Percentiles rank a stretch among this genome's conserved stretches.
Evolutionary conservation across 2,329 filamentous ascomycete species (phyloP).

Genomic region (Alternaria sp.): DNA sequence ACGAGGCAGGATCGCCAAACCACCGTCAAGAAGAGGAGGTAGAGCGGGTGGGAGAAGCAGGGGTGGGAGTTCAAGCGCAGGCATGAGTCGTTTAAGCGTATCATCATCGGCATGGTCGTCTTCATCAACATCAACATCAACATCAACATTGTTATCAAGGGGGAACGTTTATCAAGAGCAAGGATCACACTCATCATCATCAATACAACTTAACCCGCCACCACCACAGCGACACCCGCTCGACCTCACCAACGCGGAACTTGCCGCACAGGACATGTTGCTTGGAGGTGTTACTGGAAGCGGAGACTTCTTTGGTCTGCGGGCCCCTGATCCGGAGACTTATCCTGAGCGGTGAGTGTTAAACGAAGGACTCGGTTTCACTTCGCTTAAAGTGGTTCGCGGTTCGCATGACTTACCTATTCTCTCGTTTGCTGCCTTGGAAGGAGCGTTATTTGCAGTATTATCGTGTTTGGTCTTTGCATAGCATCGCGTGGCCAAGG

Average conservation of each 20-base stretch:
- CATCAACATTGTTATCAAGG: neutral
- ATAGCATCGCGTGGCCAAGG: constrained; percentile 4
- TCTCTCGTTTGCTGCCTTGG: neutral
- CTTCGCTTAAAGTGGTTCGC: neutral
- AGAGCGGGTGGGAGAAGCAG: constrained; percentile 10
- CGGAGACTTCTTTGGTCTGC: constrained; percentile 6
- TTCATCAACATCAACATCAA: neutral
- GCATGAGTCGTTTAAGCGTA: constrained; percentile 5
- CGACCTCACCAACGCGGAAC: neutral
- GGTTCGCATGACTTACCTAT: neutral
- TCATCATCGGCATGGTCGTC: neutral
- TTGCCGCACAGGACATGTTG: constrained; percentile 1
- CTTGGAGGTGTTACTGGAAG: neutral
- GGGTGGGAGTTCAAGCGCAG: constrained; percentile 8
- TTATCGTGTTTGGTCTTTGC: neutral
- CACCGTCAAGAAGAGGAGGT: constrained; percentile 9
- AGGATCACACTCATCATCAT: neutral
- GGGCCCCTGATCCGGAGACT: constrained; percentile 5
- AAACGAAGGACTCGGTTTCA: neutral
- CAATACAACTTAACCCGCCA: neutral
- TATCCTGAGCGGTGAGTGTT: neutral
- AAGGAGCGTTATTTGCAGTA: neutral
- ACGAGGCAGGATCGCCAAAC: constrained; percentile 14
- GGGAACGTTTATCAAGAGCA: neutral
- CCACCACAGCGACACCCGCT: constrained; percentile 1